Percentiles rank a stretch among this genome's conserved stretches.
phyloP scores from a whole-genome alignment of 768 basidiomycete genomes.

The Mycena epipterygia region DNA sequence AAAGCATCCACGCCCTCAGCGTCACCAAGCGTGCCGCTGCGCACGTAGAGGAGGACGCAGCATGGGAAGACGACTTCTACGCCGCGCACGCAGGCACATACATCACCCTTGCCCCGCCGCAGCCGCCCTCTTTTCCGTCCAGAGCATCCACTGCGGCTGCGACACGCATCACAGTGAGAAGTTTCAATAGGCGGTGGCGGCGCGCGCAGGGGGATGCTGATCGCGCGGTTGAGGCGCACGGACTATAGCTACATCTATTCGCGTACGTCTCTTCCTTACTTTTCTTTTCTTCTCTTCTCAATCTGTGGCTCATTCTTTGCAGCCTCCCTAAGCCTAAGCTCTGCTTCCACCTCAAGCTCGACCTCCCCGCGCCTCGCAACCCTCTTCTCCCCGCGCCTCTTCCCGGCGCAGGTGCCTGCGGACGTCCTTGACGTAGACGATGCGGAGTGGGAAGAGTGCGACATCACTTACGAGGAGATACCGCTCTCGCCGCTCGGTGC shows the following conservation, averaged over 20 bases:
- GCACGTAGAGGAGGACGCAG: not conserved
- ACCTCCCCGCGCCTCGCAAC: conserved; percentile 15
- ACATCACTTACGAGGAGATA: too few species aligned
- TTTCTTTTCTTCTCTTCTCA: too few species aligned
- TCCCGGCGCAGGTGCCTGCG: conserved; percentile 8
- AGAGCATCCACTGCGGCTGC: not conserved
- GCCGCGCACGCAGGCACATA: not conserved
- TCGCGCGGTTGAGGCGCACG: too few species aligned
- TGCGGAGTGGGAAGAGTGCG: conserved; percentile 23
- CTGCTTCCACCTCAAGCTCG: not conserved
- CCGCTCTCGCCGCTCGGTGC: too few species aligned
- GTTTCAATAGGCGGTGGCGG: too few species aligned
- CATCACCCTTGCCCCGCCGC: not conserved
- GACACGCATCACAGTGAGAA: conserved; percentile 3
- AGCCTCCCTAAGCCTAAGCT: not conserved
- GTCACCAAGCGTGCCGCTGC: not conserved
- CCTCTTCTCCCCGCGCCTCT: conserved; percentile 16
- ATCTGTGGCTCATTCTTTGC: conserved; percentile 25
- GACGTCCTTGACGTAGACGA: conserved; percentile 9
- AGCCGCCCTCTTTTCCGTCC: not conserved
- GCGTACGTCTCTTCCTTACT: too few species aligned
- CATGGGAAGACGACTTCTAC: too few species aligned
- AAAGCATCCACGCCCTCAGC: too few species aligned
- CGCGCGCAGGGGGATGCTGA: too few species aligned
- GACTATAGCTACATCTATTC: too few species aligned